phyloP scores from a whole-genome alignment of 768 basidiomycete species.

The Podaxis sp. region DNA sequence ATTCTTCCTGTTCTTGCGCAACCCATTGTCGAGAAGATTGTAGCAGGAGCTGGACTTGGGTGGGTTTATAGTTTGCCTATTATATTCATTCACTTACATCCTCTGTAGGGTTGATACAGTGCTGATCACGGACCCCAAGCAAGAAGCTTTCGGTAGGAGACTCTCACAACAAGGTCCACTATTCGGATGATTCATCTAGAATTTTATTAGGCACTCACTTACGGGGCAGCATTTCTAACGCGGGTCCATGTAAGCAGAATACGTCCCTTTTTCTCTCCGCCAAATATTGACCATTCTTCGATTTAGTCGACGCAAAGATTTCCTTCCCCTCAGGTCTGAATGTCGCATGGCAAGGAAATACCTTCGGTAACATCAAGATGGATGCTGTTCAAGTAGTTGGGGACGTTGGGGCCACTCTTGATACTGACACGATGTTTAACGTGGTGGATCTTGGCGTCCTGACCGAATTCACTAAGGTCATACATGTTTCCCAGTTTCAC shows the following conservation, averaged over 20 bases:
- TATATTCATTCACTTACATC: not conserved
- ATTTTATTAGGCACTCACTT: constrained; percentile 42
- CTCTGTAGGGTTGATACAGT: constrained; percentile 51
- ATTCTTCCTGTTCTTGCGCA: constrained; percentile 69
- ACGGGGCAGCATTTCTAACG: constrained; percentile 62
- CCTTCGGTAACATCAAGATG: constrained; percentile 61
- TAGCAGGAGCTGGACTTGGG: constrained; percentile 56
- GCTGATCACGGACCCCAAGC: constrained; percentile 55
- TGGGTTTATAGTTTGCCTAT: not conserved
- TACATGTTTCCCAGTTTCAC: not conserved
- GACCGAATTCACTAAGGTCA: constrained; percentile 65
- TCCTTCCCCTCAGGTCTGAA: constrained; percentile 60
- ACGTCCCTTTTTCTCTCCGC: not conserved
- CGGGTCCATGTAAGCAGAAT: constrained; percentile 63
- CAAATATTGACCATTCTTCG: constrained; percentile 6
- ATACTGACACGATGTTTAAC: constrained; percentile 51
- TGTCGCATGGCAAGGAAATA: constrained; percentile 56
- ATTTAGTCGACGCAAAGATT: constrained; percentile 63
- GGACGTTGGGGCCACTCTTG: constrained; percentile 63
- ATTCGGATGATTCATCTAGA: not conserved
- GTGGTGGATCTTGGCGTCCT: constrained; percentile 57
- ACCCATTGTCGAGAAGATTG: constrained; percentile 74
- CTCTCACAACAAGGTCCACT: not conserved
- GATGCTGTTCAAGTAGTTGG: constrained; percentile 53
- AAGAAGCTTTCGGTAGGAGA: constrained; percentile 53